Conservation (phyloP, 441 rosid species). For the Kokia cookei region DNA sequence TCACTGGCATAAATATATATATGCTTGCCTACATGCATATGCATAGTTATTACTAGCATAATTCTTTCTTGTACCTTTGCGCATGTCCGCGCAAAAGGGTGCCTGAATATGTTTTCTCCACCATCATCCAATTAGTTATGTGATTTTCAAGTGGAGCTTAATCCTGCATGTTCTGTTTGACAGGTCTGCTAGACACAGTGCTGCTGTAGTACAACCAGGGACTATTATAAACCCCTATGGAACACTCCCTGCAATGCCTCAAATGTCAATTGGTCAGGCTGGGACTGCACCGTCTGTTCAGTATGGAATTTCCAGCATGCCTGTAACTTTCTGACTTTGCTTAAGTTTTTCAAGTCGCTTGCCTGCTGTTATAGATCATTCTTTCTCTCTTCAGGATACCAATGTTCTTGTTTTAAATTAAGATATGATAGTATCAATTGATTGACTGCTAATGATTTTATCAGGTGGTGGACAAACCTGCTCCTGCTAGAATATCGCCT, state of each 20-base stretch:
- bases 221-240: constrained; percentile 79
- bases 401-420: background rate
- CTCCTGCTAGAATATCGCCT: constrained; percentile 76
- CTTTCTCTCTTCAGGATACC: background rate
- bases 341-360: background rate
- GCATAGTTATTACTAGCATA: background rate
- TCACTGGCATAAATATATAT: background rate
- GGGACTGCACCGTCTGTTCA: constrained; percentile 82
- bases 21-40: background rate
- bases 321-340: constrained; percentile 39
- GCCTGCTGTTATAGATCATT: background rate
- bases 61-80: background rate
- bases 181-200: constrained; percentile 48
- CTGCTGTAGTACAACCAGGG: constrained; percentile 47
- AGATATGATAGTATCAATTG: background rate
- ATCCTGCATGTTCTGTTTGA: constrained; percentile 4
- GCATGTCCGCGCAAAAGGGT: background rate
- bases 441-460: background rate
- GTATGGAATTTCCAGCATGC: constrained; percentile 94
- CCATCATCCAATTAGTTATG: background rate
- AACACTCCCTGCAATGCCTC: constrained; percentile 89
- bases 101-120: background rate
- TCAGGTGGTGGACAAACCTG: constrained; percentile 82
- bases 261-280: constrained; percentile 71
- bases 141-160: background rate